Base-by-base conservation (phyloP, 2,329 filamentous ascomycete genomes). In the Colletotrichum destructivum region DNA sequence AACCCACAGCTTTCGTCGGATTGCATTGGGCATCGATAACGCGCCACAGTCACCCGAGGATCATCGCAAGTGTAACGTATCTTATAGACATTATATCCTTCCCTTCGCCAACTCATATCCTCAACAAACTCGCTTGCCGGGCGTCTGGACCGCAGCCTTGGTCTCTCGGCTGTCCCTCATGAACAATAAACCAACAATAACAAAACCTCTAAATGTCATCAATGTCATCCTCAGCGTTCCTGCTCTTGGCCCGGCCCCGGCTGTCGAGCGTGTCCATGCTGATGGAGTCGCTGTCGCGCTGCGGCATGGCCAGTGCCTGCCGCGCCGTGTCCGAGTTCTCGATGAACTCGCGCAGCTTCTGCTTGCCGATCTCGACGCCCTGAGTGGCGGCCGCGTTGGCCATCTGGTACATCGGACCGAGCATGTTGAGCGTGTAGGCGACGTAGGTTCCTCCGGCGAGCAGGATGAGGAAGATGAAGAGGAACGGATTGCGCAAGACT, bases 401-500 rank as follows among this genome's bases (percentile, higher is more conserved):
- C 94, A 99, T 98, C 79, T 97, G 95, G 76, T 97, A 87, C 87
- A 99, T 98, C 0, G 96, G 96, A 0, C 96, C 96, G 84, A 97
- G 95, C 18, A 99, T 90, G 81, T 98, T 98, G 75, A 99, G 91
- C 44, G 91, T 95, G 83, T 96, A 98, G 4, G 95, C 96, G 38
- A 98, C 87, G 78, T 98, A 99, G 4, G 93, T 93, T 67, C 89
- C 95, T 64, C 93, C 89, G 13, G 87, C 91, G 52, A 93, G 83
- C 62, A 98, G 82, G 77, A 98, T 90, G 70, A 98, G 87, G 78
- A 98, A 90, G 78, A 99, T 85, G 84, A 98, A 98, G 81, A 98
- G 95, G 74, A 97, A 85, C 0, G 96, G 96, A 82, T 98, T 98
- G 75, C 95, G 94, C 52, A 98, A 88, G 46, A 99, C 96, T 98